Evolutionary conservation across 2,329 filamentous ascomycete genomes (phyloP), one percentile per base, ranked within the genome.

Genomic region (Epichloe hybrida): DNA sequence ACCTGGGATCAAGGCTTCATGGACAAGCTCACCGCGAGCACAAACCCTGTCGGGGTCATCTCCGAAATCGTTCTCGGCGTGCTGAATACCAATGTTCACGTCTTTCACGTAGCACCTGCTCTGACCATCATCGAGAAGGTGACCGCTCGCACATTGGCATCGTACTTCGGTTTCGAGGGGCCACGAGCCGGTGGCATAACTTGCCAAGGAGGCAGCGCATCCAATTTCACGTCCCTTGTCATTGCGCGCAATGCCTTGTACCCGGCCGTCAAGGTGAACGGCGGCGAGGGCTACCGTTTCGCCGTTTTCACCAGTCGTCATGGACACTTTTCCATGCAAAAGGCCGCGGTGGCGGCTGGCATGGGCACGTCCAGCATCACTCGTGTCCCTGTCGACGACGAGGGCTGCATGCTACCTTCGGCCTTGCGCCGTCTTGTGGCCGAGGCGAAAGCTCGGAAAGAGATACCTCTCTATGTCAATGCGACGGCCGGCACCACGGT

Each of bases 1-100:
- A 96, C 90, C n/a, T 96, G 90, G 87, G 86, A 95, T 62, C 90
- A 95, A 66, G 91, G 91, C 8, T 97, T 97, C 68, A 69, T 97
- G 61, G 90, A 96, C 69, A 97, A 97, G 70, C 73, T 97, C 15
- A 97, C 95, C 66, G 81, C 85, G n/a, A 84, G 83, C 55, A 93
- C 87, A 31, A 93, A 93, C 62, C 84, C 91, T 42, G 82, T 84
- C 61, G 91, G 91, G n/a, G 76, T 97, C 0, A 81, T 84, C 15
- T 84, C 88, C 2, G 91, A 97, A 61, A 72, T 97, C 51, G 73
- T 96, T 9, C 78, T 97, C 21, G 83, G 86, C 0, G 79, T 86
- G 0, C 71, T 97, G 41, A 97, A 97, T 69, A 95, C 91, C 34
- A 97, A 97, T 64, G 79, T 81, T 69, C 91, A 97, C 65, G 88